Percentiles rank a stretch among this genome's conserved stretches.
These are phyloP conservation scores for Ilyonectria robusta DNA, from an alignment of 2,329 filamentous ascomycete genomes.

Conservation along the genomic window DNA sequence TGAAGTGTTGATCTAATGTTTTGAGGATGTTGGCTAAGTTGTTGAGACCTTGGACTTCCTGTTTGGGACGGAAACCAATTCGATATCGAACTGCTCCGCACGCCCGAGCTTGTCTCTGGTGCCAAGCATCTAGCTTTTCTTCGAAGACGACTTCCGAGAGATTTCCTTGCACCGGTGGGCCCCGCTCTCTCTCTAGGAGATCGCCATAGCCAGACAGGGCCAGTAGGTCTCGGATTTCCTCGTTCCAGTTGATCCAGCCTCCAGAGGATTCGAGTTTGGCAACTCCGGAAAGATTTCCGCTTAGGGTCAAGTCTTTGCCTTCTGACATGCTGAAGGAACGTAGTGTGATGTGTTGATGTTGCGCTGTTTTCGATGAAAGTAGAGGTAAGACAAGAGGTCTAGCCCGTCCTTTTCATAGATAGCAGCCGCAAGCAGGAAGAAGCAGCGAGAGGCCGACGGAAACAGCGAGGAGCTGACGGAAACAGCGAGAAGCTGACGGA, in stretches of 20 bases:
- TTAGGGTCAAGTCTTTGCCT: neutral
- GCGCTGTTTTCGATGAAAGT: neutral
- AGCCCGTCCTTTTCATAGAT: neutral
- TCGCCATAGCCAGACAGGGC: neutral
- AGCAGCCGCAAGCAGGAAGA: neutral
- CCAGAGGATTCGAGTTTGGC: neutral
- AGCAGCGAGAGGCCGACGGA: neutral
- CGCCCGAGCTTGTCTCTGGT: neutral
- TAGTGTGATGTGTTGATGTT: neutral
- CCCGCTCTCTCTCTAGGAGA: neutral
- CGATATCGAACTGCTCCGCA: neutral
- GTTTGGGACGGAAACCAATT: neutral
- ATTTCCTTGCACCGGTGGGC: slow-evolving; percentile 2
- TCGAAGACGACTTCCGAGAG: neutral
- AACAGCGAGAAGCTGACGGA: neutral
- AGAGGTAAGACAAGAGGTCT: neutral
- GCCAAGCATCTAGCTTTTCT: neutral
- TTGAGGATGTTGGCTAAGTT: neutral
- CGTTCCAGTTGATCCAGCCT: neutral
- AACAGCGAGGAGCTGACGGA: neutral
- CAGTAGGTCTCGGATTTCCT: neutral
- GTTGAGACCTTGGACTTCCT: neutral
- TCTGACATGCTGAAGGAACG: neutral
- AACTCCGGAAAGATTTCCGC: neutral
- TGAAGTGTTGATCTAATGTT: neutral